Conservation (phyloP, 2,329 filamentous ascomycete genomes). For the Diplodia intermedia region DNA sequence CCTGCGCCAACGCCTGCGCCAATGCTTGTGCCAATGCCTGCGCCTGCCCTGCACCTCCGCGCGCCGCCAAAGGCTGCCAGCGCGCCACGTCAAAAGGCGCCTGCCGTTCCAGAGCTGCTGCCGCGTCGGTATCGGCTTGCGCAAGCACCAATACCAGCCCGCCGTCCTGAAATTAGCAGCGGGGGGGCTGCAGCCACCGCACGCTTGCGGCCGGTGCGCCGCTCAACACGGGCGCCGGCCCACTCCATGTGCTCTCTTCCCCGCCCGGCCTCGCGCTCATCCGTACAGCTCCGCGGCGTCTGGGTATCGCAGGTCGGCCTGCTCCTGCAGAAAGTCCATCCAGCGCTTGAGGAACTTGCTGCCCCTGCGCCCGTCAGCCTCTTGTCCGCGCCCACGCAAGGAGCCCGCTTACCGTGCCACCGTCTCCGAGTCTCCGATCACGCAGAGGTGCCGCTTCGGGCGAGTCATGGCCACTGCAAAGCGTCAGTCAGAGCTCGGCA, state of each 20-base stretch:
- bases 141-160: slow-evolving; percentile 15
- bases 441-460: slow-evolving; percentile 84
- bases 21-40: no score
- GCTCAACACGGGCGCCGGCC: slow-evolving; percentile 1
- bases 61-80: not conserved
- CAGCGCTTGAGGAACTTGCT: slow-evolving; percentile 84
- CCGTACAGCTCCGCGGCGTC: slow-evolving; percentile 62
- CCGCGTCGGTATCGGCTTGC: not conserved
- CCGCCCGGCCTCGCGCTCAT: slow-evolving; percentile 20
- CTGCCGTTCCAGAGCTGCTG: slow-evolving; percentile 21
- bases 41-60: no score
- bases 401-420: slow-evolving; percentile 74
- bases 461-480: slow-evolving; percentile 90
- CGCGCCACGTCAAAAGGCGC: slow-evolving; percentile 23
- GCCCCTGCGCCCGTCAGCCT: slow-evolving; percentile 62
- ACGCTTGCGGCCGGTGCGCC: slow-evolving; percentile 12
- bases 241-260: not conserved
- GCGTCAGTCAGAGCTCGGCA: slow-evolving; percentile 29
- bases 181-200: slow-evolving; percentile 23
- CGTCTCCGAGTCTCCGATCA: slow-evolving; percentile 94
- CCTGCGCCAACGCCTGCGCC: not conserved
- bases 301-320: slow-evolving; percentile 89
- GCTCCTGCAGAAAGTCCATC: slow-evolving; percentile 90
- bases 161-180: slow-evolving; percentile 30
- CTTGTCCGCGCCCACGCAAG: slow-evolving; percentile 19